Evolutionary conservation across 2,329 filamentous ascomycete genomes (phyloP).

Genomic region (Didymella lethalis): DNA sequence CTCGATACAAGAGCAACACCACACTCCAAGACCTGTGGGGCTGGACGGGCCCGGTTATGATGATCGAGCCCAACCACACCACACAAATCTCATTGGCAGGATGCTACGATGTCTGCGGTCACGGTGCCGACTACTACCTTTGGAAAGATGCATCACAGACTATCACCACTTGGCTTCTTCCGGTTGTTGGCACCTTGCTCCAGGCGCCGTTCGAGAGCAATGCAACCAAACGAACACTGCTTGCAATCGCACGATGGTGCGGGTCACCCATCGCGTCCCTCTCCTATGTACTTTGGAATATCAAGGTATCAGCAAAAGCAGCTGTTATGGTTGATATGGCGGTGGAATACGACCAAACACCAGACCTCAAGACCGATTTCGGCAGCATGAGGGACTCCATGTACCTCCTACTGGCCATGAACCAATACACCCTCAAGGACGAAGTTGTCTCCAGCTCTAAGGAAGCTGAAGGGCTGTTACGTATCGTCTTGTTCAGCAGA

Average conservation of each 20-base stretch:
- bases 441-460: constrained; percentile 33
- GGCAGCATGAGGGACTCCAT: constrained; percentile 54
- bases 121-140: constrained; percentile 41
- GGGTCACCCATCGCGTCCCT: constrained; percentile 51
- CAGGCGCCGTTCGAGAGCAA: constrained; percentile 56
- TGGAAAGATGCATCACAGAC: constrained; percentile 45
- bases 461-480: constrained; percentile 51
- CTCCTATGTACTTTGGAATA: constrained; percentile 53
- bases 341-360: constrained; percentile 40
- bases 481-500: constrained; percentile 53
- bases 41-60: constrained; percentile 31
- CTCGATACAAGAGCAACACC: not conserved
- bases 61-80: constrained; percentile 15
- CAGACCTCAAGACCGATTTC: constrained; percentile 44
- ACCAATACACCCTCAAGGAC: constrained; percentile 54
- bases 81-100: constrained; percentile 46
- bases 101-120: constrained; percentile 47
- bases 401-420: constrained; percentile 56
- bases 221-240: constrained; percentile 44
- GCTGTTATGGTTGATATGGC: constrained; percentile 54
- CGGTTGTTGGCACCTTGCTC: constrained; percentile 49
- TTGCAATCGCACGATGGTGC: constrained; percentile 49
- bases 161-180: constrained; percentile 54
- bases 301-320: constrained; percentile 51
- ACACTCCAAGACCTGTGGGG: constrained; percentile 25